These are phyloP conservation scores for Pontederia crassipes DNA, from an alignment of 176 grass and related monocot species.

Conservation along the genomic window DNA sequence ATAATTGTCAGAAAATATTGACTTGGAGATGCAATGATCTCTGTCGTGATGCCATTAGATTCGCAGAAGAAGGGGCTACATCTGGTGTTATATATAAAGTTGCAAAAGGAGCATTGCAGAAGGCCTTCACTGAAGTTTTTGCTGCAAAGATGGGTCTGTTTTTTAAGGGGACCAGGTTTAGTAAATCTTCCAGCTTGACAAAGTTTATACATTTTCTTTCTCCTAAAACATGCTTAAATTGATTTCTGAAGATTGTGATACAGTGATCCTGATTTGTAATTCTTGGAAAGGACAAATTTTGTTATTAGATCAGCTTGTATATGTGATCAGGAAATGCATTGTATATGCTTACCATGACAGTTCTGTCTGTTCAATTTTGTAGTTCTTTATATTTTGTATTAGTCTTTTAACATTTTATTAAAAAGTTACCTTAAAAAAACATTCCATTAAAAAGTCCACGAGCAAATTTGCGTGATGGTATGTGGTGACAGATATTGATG, in stretches of 20 bases:
- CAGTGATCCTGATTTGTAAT: background rate
- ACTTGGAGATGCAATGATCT: slow-evolving; percentile 46
- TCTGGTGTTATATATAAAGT: slow-evolving; percentile 34
- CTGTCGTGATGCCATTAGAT: slow-evolving; percentile 38
- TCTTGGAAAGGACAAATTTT: no score
- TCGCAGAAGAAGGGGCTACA: slow-evolving; percentile 48
- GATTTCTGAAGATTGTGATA: background rate
- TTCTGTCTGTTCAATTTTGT: no score
- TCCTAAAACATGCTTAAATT: background rate
- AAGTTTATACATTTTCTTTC: background rate
- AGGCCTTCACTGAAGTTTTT: slow-evolving; percentile 39
- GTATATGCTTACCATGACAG: no score
- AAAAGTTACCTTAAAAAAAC: no score
- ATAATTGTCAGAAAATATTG: slow-evolving; percentile 17
- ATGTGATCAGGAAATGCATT: no score
- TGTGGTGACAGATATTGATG: no score
- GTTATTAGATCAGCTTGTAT: no score
- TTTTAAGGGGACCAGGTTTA: slow-evolving; percentile 22
- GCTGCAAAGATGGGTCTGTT: slow-evolving; percentile 24
- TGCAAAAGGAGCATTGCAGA: slow-evolving; percentile 39
- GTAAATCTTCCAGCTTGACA: background rate
- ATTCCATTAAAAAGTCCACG: no score
- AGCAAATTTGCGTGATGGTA: no score
- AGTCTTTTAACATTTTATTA: no score
- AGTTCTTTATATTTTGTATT: no score